Evolutionary conservation across 306 rosid species (phyloP), one percentile per base, ranked within the genome.

Genomic region (Inga leiocalycina): DNA sequence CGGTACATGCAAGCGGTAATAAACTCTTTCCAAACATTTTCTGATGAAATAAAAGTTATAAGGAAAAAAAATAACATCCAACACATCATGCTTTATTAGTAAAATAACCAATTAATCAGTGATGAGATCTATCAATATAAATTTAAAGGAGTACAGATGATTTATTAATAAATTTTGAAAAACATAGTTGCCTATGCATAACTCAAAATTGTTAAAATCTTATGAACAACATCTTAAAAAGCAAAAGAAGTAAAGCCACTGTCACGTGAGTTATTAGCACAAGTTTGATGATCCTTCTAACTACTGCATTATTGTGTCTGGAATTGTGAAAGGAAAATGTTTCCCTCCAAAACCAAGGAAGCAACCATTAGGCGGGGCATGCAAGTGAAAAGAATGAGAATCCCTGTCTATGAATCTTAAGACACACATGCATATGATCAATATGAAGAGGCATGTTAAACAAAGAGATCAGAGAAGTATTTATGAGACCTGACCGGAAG

Each of bases 371-470:
- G n/a, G 43, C 27, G 61, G 43, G 13, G 41, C 72, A 59, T 59
- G 66, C 15, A 41, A 76, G 8, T 35, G 56, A 59, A 76, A 76
- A 41, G 52, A 11, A 19, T 20, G 61, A 32, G 37, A 43, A 59
- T 22, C 43, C 19, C 34, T 77, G 19, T 45, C 27, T 61, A 27
- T 61, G 15, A 76, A 65, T 22, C 78, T 66, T 51, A 65, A 51
- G 80, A 65, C 54, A 76, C 44, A 37, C 76, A 41, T 13, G 61
- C 75, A 76, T 44, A 52, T 51, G 64, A 64, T 49, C 43, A 19
- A 10, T 17, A 41, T 54, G 49, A 66, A 77, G 78, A 22, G 41
- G 54, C 82, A 59, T 34, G 57, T 13, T 74, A 76, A 76, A 45
- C 48, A 10, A 30, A 51, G 43, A 67, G 64, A 69, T 27, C 30